These are phyloP conservation scores for Hypoxylon perforatum DNA, from an alignment of 495 filamentous ascomycete genomes.

Conservation along the genomic window DNA sequence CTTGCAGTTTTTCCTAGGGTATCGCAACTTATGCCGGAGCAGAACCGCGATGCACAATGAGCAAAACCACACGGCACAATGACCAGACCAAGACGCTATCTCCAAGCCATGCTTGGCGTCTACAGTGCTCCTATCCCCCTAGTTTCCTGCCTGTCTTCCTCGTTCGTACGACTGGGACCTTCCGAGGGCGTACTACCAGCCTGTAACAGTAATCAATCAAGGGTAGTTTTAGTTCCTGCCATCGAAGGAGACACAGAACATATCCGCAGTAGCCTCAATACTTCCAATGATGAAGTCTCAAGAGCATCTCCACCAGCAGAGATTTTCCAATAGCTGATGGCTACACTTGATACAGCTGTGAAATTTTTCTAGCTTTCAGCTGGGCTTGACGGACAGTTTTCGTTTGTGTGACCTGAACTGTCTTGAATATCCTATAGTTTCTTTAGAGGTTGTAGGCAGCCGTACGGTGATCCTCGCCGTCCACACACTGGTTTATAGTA, in stretches of 20 bases:
- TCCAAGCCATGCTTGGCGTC: neutral
- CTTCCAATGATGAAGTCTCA: neutral
- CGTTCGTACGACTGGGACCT: neutral
- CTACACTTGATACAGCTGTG: neutral
- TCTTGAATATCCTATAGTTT: neutral
- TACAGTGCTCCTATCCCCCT: neutral
- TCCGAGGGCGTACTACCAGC: neutral
- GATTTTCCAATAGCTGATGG: neutral
- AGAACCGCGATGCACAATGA: too few species aligned
- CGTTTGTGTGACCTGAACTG: neutral
- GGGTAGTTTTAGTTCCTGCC: too few species aligned
- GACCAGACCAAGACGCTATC: constrained; percentile 15
- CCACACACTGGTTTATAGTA: neutral
- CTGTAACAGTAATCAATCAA: neutral
- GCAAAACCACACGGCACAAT: neutral
- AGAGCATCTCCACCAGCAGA: neutral
- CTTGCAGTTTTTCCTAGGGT: constrained; percentile 3
- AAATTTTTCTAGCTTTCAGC: neutral
- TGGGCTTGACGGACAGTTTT: neutral
- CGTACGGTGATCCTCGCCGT: neutral
- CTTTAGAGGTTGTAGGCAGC: too few species aligned
- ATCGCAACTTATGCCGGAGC: neutral
- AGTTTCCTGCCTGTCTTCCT: neutral
- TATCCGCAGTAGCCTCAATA: neutral
- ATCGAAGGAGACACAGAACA: neutral